A percentile compares a stretch with the other conserved stretches of the same genome.
Evolutionary conservation across 2,329 filamentous ascomycete genomes (phyloP).

Genomic region (Leptographium procerum): DNA sequence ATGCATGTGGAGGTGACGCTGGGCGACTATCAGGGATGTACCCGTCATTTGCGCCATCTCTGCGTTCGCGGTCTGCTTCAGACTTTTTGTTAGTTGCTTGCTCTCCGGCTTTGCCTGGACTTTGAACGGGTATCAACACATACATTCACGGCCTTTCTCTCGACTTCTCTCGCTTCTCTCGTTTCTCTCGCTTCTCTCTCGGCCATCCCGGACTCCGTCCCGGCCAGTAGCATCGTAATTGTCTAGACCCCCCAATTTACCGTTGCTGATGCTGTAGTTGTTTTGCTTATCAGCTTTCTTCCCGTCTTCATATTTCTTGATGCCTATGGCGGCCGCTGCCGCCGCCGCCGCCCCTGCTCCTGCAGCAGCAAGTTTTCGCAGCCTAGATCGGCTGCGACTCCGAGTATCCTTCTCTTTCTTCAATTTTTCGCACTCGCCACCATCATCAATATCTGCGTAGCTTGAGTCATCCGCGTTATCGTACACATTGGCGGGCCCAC

Average conservation of each 20-base stretch:
- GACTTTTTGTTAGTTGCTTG: neutral
- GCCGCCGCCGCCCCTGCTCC: constrained; percentile 46
- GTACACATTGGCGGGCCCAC: neutral
- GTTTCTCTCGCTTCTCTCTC: constrained; percentile 15
- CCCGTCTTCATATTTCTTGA: constrained; percentile 44
- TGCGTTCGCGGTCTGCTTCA: neutral
- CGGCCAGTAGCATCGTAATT: neutral
- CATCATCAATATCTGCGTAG: constrained; percentile 1
- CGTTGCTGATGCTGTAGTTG: neutral
- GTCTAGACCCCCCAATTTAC: neutral
- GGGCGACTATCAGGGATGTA: constrained; percentile 11
- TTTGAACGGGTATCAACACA: neutral
- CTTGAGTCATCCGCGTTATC: constrained; percentile 14
- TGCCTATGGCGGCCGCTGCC: constrained; percentile 35
- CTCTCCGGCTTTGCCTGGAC: neutral
- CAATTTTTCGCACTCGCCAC: constrained; percentile 12
- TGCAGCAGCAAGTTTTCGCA: constrained; percentile 44
- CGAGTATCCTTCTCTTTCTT: constrained; percentile 22
- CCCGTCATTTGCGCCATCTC: neutral
- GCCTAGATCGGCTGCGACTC: constrained; percentile 34
- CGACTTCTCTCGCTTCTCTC: too few relatives aligned
- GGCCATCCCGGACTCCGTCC: neutral
- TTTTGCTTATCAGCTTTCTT: constrained; percentile 19
- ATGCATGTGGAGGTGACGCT: constrained; percentile 37
- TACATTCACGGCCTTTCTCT: constrained; percentile 11